Percentiles rank a stretch among this genome's conserved stretches.
These are phyloP conservation scores for Phytomonas francai DNA, from an alignment of 208 protist genomes.

Conservation along the genomic window DNA sequence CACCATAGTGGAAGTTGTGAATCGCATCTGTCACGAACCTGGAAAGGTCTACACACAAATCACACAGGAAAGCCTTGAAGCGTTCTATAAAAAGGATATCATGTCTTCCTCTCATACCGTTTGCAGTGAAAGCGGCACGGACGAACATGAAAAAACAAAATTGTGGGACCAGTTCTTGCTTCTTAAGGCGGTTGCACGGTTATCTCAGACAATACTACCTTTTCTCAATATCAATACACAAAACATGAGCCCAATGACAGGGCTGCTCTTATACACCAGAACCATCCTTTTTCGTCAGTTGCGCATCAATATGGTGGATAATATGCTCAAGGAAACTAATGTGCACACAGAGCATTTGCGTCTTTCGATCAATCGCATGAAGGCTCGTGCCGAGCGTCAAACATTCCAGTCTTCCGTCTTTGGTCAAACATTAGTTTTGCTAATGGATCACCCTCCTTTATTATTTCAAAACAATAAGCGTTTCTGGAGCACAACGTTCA, in stretches of 20 bases:
- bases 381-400: slow-evolving; percentile 24
- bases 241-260: slow-evolving; percentile 36
- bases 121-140: not conserved
- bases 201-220: slow-evolving; percentile 63
- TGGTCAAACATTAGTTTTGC: slow-evolving; percentile 79
- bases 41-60: slow-evolving; percentile 44
- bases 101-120: slow-evolving; percentile 9
- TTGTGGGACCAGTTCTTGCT: slow-evolving; percentile 49
- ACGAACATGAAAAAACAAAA: slow-evolving; percentile 6
- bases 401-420: slow-evolving; percentile 68
- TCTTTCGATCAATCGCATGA: slow-evolving; percentile 81
- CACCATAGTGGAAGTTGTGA: slow-evolving; percentile 31
- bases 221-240: slow-evolving; percentile 61
- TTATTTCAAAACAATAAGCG: slow-evolving; percentile 82
- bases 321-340: slow-evolving; percentile 70
- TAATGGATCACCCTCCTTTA: slow-evolving; percentile 55
- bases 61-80: slow-evolving; percentile 24
- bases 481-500: slow-evolving; percentile 86
- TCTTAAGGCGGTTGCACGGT: slow-evolving; percentile 63
- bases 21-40: slow-evolving; percentile 40
- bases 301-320: slow-evolving; percentile 52
- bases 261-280: slow-evolving; percentile 58
- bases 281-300: slow-evolving; percentile 56
- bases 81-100: slow-evolving; percentile 10
- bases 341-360: slow-evolving; percentile 62